Percentiles rank a stretch among this genome's conserved stretches.
Evolutionary conservation across 1,284 basidiomycete genomes (phyloP).

Genomic region (Sporisorium iseilematis-ciliati): DNA sequence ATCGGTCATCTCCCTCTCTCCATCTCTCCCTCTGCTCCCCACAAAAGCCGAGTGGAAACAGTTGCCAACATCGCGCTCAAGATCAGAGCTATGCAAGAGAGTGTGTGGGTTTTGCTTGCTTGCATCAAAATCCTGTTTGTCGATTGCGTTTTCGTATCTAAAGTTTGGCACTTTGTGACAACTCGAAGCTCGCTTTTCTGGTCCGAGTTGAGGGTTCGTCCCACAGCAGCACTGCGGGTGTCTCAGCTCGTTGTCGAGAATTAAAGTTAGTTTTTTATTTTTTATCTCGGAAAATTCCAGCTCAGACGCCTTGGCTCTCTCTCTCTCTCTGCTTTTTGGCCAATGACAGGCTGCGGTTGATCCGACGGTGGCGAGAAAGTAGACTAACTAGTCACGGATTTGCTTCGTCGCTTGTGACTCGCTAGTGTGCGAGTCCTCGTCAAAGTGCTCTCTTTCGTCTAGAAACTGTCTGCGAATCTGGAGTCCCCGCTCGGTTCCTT

Average conservation of each 20-base stretch:
- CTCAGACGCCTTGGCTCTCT: background rate
- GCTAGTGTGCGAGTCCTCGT: background rate
- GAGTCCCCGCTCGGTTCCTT: conserved; percentile 4
- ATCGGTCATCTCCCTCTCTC: background rate
- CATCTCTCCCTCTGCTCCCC: background rate
- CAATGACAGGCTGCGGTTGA: background rate
- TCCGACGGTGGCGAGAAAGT: background rate
- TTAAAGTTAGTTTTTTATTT: too few species aligned
- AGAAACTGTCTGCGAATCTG: background rate
- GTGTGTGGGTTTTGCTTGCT: too few species aligned
- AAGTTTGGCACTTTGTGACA: too few species aligned
- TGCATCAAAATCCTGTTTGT: too few species aligned
- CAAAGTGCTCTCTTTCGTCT: background rate
- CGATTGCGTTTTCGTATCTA: too few species aligned
- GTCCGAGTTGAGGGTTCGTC: too few species aligned
- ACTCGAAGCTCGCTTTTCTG: too few species aligned
- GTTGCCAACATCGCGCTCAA: background rate
- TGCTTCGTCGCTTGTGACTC: conserved; percentile 2
- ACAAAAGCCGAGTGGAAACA: background rate
- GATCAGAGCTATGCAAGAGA: background rate
- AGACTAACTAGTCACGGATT: background rate
- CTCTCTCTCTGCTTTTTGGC: background rate
- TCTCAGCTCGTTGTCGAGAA: too few species aligned
- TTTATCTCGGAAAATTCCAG: too few species aligned
- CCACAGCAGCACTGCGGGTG: too few species aligned